Conservation (phyloP, 2,329 filamentous ascomycete genomes). For the Nemania serpens region DNA sequence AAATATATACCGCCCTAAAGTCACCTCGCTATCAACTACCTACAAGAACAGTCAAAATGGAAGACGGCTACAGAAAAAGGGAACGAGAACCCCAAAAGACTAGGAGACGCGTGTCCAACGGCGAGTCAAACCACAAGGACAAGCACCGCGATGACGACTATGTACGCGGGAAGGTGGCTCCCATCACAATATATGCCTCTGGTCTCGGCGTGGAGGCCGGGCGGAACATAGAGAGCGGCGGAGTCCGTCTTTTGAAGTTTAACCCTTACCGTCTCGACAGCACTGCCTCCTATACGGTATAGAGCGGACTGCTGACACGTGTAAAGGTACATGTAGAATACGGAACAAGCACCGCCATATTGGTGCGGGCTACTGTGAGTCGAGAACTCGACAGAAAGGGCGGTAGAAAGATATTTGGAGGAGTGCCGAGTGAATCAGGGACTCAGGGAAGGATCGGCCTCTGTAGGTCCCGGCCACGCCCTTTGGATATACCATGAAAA, state of each 20-base stretch:
- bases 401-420: conserved; percentile 46
- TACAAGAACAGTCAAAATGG: too few relatives aligned
- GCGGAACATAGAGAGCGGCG: conserved; percentile 22
- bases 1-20: too few relatives aligned
- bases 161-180: conserved; percentile 16
- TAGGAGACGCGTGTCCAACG: conserved; percentile 21
- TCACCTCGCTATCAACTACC: too few relatives aligned
- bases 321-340: conserved; percentile 37
- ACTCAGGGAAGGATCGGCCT: conserved; percentile 3
- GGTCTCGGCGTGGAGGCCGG: conserved; percentile 20
- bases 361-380: conserved; percentile 44
- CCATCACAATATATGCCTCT: conserved; percentile 24
- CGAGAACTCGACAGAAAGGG: conserved; percentile 46
- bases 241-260: conserved; percentile 18
- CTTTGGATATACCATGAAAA: conserved; percentile 11
- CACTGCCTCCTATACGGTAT: too few relatives aligned
- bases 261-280: background rate
- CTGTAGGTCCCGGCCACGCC: conserved; percentile 4
- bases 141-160: conserved; percentile 14
- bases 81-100: conserved; percentile 18
- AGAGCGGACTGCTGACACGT: background rate
- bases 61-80: too few relatives aligned
- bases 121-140: conserved; percentile 22
- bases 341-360: conserved; percentile 49
- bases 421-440: conserved; percentile 17